These are phyloP conservation scores for Pseudogymnoascus sp. DNA, from an alignment of 2,329 filamentous ascomycete genomes.

Conservation along the genomic window DNA sequence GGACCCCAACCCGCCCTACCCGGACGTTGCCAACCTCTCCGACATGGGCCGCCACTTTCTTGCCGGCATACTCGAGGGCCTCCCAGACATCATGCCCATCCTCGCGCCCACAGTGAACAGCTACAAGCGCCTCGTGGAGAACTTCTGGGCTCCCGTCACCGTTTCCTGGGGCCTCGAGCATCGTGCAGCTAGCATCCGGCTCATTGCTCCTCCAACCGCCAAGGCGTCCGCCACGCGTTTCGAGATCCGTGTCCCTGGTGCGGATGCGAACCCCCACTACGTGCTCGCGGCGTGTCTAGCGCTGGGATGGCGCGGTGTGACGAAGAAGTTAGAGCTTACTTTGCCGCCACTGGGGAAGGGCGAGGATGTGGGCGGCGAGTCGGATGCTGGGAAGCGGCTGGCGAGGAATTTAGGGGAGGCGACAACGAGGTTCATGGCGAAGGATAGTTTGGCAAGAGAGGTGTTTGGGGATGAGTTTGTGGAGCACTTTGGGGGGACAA, in stretches of 20 bases:
- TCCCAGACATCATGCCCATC: constrained; percentile 93
- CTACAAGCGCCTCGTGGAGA: constrained; percentile 96
- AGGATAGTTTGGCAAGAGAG: constrained; percentile 81
- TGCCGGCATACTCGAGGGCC: constrained; percentile 76
- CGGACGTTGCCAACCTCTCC: constrained; percentile 71
- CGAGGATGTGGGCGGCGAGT: constrained; percentile 64
- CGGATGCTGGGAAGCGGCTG: constrained; percentile 65
- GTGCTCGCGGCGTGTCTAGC: constrained; percentile 81
- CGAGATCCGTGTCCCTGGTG: constrained; percentile 88
- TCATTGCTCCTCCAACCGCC: constrained; percentile 81
- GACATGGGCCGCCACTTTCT: constrained; percentile 89
- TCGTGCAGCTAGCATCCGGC: constrained; percentile 78
- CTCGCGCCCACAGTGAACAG: constrained; percentile 93
- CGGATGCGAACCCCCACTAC: constrained; percentile 81
- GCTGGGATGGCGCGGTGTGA: constrained; percentile 81
- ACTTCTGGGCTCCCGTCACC: constrained; percentile 97
- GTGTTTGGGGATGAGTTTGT: constrained; percentile 94
- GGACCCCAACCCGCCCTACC: constrained; percentile 63
- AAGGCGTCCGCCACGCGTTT: constrained; percentile 82
- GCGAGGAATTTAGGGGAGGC: constrained; percentile 83
- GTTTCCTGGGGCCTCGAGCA: constrained; percentile 97
- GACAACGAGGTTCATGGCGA: constrained; percentile 64
- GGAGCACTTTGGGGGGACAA: constrained; percentile 85
- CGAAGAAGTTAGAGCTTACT: constrained; percentile 80
- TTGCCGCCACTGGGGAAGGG: constrained; percentile 78